These are phyloP conservation scores for Clarkia xantiana DNA, from an alignment of 345 rosid genomes.

Conservation along the genomic window DNA sequence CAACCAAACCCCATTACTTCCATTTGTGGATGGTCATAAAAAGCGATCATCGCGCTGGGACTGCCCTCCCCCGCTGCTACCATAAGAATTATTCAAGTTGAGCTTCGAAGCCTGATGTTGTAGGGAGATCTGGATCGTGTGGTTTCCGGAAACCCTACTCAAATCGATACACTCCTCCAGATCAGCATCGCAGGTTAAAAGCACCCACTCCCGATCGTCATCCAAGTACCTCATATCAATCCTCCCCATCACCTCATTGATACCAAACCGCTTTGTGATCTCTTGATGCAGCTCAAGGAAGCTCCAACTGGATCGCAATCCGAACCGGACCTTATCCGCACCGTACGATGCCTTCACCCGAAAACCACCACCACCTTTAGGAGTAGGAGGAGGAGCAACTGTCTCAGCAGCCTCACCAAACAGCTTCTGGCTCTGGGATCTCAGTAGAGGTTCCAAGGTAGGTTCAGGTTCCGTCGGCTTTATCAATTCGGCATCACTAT, in stretches of 20 bases:
- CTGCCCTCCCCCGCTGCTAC: slow-evolving; percentile 3
- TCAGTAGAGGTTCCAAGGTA: slow-evolving; percentile 20
- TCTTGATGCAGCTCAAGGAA: slow-evolving; percentile 40
- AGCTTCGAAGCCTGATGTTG: slow-evolving; percentile 17
- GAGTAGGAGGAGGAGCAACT: slow-evolving; percentile 13
- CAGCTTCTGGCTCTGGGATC: slow-evolving; percentile 52
- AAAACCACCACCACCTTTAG: slow-evolving; percentile 10
- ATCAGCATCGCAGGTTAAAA: slow-evolving; percentile 58
- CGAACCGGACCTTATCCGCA: slow-evolving; percentile 31
- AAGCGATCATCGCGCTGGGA: slow-evolving; percentile 5
- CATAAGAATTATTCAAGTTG: slow-evolving; percentile 3
- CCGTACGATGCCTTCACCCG: slow-evolving; percentile 45
- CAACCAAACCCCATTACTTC: too few species aligned
- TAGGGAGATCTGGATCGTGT: slow-evolving; percentile 46
- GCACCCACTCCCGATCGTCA: slow-evolving; percentile 61
- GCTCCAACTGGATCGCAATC: slow-evolving; percentile 40
- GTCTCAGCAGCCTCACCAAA: slow-evolving; percentile 26
- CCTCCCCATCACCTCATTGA: slow-evolving; percentile 24
- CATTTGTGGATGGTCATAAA: background rate
- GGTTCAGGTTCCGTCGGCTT: slow-evolving; percentile 26
- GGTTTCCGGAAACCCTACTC: slow-evolving; percentile 26
- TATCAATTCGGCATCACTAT: slow-evolving; percentile 34
- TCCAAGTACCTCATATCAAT: slow-evolving; percentile 52
- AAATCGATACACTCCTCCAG: slow-evolving; percentile 80
- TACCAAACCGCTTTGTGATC: slow-evolving; percentile 39